phyloP scores from a whole-genome alignment of 2,329 filamentous ascomycete species.

The Remersonia thermophila region DNA sequence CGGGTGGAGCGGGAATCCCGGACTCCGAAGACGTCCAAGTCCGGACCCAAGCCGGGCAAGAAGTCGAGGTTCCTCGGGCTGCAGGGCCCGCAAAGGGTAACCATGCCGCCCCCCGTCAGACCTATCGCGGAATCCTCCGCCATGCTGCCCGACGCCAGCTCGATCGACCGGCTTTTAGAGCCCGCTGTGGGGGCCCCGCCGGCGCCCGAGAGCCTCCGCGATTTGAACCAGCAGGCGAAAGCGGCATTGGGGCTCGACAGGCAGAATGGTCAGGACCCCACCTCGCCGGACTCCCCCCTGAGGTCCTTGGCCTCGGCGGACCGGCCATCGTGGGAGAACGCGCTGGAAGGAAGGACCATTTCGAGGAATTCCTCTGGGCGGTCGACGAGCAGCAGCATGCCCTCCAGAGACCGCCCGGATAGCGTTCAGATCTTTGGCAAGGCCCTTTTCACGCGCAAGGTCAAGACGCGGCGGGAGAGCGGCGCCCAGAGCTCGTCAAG shows the following conservation, averaged over 20 bases:
- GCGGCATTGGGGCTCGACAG: slow-evolving; percentile 36
- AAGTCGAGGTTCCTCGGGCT: slow-evolving; percentile 12
- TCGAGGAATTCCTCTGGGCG: slow-evolving; percentile 45
- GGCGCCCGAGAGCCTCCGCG: slow-evolving; percentile 46
- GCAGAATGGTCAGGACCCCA: slow-evolving; percentile 34
- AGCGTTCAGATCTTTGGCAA: slow-evolving; percentile 48
- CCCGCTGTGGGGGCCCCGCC: slow-evolving; percentile 49
- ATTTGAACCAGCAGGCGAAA: slow-evolving; percentile 47
- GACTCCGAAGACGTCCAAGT: slow-evolving; percentile 5
- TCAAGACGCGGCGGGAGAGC: slow-evolving; percentile 39
- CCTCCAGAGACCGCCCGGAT: slow-evolving; percentile 42
- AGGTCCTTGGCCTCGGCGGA: slow-evolving; percentile 33
- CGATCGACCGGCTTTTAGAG: slow-evolving; percentile 35
- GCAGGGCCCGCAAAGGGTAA: slow-evolving; percentile 3
- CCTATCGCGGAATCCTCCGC: slow-evolving; percentile 9
- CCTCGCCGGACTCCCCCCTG: slow-evolving; percentile 44
- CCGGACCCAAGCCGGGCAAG: slow-evolving; percentile 5
- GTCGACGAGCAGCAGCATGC: slow-evolving; percentile 41
- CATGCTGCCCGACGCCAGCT: slow-evolving; percentile 12
- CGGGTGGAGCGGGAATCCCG: slow-evolving; percentile 12
- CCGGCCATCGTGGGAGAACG: slow-evolving; percentile 37
- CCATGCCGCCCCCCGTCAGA: slow-evolving; percentile 6
- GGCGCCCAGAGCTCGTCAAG: slow-evolving; percentile 35
- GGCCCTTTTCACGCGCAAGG: slow-evolving; percentile 44
- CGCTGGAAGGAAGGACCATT: slow-evolving; percentile 35